A percentile compares a stretch with the other conserved stretches of the same genome.
Evolutionary conservation across 495 filamentous ascomycete genomes (phyloP).

Genomic region (Xylaria curta): DNA sequence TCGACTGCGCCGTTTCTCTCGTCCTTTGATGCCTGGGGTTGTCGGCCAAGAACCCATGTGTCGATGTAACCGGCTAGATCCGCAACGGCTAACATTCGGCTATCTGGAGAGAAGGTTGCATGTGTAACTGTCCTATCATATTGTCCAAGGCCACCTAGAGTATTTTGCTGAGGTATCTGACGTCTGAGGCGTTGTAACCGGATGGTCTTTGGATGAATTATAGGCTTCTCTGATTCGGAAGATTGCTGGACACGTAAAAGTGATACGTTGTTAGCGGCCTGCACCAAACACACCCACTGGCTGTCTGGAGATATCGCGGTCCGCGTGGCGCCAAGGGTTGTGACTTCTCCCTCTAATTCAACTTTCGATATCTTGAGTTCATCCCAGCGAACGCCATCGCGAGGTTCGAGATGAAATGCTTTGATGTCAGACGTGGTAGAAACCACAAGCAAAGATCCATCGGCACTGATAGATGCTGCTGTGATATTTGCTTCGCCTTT

Average conservation of each 20-base stretch:
- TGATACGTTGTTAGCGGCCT: constrained; percentile 82
- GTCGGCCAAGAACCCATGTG: constrained; percentile 68
- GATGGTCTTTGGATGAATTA: constrained; percentile 54
- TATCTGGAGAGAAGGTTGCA: constrained; percentile 79
- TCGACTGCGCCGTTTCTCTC: constrained; percentile 39
- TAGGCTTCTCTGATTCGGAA: constrained; percentile 37
- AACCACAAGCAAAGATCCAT: constrained; percentile 77
- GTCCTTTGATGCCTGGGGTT: constrained; percentile 52
- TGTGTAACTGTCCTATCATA: constrained; percentile 81
- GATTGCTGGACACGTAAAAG: constrained; percentile 49
- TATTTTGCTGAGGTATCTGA: constrained; percentile 59
- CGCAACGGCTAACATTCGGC: constrained; percentile 74
- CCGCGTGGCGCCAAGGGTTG: constrained; percentile 67
- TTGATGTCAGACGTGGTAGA: constrained; percentile 80
- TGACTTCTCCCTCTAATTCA: constrained; percentile 56
- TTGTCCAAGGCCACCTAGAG: constrained; percentile 71
- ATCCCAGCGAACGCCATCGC: constrained; percentile 51
- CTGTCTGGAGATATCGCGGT: constrained; percentile 75
- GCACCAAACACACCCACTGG: constrained; percentile 77
- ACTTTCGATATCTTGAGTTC: constrained; percentile 73
- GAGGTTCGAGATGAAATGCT: constrained; percentile 68
- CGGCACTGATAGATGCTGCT: constrained; percentile 72
- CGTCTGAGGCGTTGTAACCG: constrained; percentile 66
- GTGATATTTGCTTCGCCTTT: constrained; percentile 88
- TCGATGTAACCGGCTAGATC: constrained; percentile 89